Base-by-base conservation (phyloP, 2,329 filamentous ascomycete genomes). In the Aspergillus puulaauensis region DNA sequence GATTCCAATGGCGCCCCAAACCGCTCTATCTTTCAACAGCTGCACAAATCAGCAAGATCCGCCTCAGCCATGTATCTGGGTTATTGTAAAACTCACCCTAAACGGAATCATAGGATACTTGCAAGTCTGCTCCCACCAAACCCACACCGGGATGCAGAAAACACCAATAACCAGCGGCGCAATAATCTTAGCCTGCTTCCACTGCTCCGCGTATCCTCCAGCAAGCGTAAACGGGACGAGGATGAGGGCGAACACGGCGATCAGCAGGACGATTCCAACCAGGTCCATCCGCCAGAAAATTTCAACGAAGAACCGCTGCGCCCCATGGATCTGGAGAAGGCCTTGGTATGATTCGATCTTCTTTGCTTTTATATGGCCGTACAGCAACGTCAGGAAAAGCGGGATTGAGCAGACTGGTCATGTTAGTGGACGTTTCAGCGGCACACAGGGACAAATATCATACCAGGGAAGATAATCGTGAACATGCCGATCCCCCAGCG, bases 401-500 rank as follows among this genome's bases (percentile, higher is more conserved):
- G 86, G 84, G 4, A 86, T 58, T 0, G 82, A 77, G 55, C 80
- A 82, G 7, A 83, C 73, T 9, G 49, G 6, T 6, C 17, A 45
- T 4, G 24, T 49, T 46, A 61, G 52, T 24, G 44, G 17, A 46
- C 0, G 37, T 2, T 9, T 46, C 27, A 5, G 2, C 35, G 2
- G 15, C 35, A n/a, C 14, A n/a, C 3, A 7, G 3, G 19, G 19
- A 3, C 19, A 21, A 3, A 21, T n/a, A 0, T 47, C 56, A 45
- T 65, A 70, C 68, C 63, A 1, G 85, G 82, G 64, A 83, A 86
- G 50, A 87, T 84, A 60, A 87, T 81, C 47, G 77, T 79, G 78
- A 83, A 88, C 84, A 88, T 87, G 61, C 84, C 85, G 23, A 86
- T 78, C 14, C 85, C 86, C 84, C 84, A 87, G 57, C 79, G 73